phyloP scores from a whole-genome alignment of 768 basidiomycete species.

The Hericium coralloides region DNA sequence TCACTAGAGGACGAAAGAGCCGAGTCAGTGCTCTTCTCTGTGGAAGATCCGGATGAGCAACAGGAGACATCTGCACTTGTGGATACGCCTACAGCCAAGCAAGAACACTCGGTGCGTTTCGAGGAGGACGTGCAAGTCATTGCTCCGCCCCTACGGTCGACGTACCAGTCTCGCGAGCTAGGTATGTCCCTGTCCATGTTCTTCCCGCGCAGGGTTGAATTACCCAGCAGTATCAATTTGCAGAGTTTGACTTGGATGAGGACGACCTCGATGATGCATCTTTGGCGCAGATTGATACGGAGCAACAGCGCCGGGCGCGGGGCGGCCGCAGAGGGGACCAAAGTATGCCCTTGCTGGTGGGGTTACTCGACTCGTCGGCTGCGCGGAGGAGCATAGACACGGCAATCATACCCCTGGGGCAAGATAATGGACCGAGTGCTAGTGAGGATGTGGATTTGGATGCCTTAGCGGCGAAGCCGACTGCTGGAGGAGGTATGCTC shows the following conservation, averaged over 20 bases:
- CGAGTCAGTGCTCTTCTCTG: conserved; percentile 40
- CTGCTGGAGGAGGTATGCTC: conserved; percentile 63
- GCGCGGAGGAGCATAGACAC: conserved; percentile 49
- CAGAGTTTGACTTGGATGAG: conserved; percentile 79
- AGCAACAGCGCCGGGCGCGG: conserved; percentile 19
- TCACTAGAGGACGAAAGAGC: conserved; percentile 20
- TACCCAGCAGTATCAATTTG: conserved; percentile 7
- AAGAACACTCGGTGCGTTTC: conserved; percentile 42
- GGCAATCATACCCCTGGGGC: conserved; percentile 28
- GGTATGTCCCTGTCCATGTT: conserved; percentile 45
- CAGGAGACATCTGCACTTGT: conserved; percentile 26
- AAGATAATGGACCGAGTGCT: conserved; percentile 18
- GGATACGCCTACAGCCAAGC: not conserved
- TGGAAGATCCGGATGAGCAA: conserved; percentile 37
- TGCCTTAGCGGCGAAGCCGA: conserved; percentile 56
- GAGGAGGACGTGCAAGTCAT: conserved; percentile 63
- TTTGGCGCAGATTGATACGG: conserved; percentile 23
- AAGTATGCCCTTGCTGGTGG: conserved; percentile 69
- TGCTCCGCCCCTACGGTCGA: conserved; percentile 62
- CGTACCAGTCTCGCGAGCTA: conserved; percentile 66
- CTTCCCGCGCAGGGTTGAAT: not conserved
- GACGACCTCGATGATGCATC: conserved; percentile 65
- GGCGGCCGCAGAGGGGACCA: conserved; percentile 35
- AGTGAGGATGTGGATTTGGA: conserved; percentile 53
- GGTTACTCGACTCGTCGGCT: conserved; percentile 58